These are phyloP conservation scores for Pichia sp. DNA, from an alignment of 1,139 yeast species.

Conservation along the genomic window DNA sequence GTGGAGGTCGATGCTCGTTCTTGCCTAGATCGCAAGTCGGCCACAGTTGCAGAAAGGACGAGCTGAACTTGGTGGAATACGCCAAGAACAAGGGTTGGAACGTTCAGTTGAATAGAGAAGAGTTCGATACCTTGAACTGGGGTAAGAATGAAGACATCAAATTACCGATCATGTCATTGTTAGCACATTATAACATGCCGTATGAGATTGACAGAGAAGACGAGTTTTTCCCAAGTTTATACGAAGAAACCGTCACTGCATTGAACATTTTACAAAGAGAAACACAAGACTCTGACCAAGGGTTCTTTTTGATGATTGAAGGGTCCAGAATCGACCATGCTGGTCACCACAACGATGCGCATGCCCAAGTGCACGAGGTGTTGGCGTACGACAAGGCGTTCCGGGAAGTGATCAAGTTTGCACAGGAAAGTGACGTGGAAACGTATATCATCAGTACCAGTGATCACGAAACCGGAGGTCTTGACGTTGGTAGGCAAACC, in stretches of 20 bases:
- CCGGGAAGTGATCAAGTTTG: constrained; percentile 64
- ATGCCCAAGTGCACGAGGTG: constrained; percentile 80
- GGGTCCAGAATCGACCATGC: constrained; percentile 93
- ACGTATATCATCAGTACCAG: constrained; percentile 77
- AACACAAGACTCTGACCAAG: constrained; percentile 65
- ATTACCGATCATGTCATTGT: constrained; percentile 69
- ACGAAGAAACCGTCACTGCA: constrained; percentile 72
- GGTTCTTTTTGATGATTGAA: constrained; percentile 79
- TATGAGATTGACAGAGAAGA: constrained; percentile 73
- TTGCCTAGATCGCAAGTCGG: constrained; percentile 43
- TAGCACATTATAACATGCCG: constrained; percentile 74
- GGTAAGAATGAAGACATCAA: constrained; percentile 52
- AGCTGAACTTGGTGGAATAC: constrained; percentile 58
- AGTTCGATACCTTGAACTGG: constrained; percentile 51
- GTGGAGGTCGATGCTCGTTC: constrained; percentile 87
- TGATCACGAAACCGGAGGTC: constrained; percentile 93
- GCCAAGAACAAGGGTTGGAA: constrained; percentile 63
- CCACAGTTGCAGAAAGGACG: constrained; percentile 69
- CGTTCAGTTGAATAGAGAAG: constrained; percentile 55
- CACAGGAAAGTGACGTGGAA: constrained; percentile 60
- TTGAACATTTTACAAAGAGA: constrained; percentile 62
- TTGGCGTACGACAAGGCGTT: constrained; percentile 77
- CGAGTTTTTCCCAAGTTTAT: constrained; percentile 62
- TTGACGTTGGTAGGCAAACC: constrained; percentile 73
- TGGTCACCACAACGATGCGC: constrained; percentile 87